These are phyloP conservation scores for Verticillium zaregamsianum DNA, from an alignment of 2,329 filamentous ascomycete species.

Conservation along the genomic window DNA sequence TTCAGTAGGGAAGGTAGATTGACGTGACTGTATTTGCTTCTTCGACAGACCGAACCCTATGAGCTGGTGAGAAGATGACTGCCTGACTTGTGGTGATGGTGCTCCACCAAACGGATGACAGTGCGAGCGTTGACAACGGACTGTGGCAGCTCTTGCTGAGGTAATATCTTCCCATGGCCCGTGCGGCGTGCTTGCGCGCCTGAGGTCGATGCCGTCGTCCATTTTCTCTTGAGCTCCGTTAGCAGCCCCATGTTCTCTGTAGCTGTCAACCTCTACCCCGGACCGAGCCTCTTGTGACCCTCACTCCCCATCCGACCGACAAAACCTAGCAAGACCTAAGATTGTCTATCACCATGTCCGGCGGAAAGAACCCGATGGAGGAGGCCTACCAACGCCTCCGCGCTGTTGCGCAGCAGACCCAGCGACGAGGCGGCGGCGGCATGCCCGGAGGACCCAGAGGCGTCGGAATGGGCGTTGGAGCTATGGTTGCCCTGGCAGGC, in stretches of 20 bases:
- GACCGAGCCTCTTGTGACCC: not conserved
- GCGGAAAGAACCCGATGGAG: conserved; percentile 35
- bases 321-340: not conserved
- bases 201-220: not conserved
- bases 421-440: conserved; percentile 34
- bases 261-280: not conserved
- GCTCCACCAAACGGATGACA: not conserved
- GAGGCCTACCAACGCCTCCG: conserved; percentile 48
- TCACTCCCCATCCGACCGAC: not conserved
- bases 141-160: not conserved
- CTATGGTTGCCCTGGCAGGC: conserved; percentile 40
- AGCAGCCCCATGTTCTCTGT: not conserved
- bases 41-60: too few species aligned
- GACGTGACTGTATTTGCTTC: too few species aligned
- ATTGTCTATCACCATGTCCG: conserved; percentile 1
- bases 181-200: not conserved
- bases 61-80: too few species aligned
- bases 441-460: conserved; percentile 32
- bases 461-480: conserved; percentile 34
- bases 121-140: not conserved
- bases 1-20: too few species aligned
- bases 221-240: not conserved
- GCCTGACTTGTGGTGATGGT: not conserved
- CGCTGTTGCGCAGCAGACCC: conserved; percentile 39
- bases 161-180: not conserved